These are phyloP conservation scores for Tetradesmus lagerheimii DNA, from an alignment of 139 green algal species.

Conservation along the genomic window DNA sequence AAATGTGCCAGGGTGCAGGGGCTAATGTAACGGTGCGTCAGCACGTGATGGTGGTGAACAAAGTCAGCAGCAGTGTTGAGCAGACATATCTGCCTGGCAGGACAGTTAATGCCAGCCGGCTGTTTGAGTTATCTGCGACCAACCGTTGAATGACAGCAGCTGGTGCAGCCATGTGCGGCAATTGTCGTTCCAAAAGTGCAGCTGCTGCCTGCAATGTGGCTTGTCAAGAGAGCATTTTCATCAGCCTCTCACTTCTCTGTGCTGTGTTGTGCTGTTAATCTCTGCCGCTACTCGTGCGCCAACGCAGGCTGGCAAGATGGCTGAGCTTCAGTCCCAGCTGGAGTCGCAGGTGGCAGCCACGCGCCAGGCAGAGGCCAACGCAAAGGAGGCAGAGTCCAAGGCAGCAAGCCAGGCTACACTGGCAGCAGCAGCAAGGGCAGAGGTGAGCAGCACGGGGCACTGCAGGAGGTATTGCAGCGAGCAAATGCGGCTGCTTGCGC, in stretches of 20 bases:
- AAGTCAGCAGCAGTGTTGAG: too few relatives aligned
- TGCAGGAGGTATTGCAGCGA: neutral
- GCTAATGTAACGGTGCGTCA: too few relatives aligned
- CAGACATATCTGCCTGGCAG: too few relatives aligned
- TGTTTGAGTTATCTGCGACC: too few relatives aligned
- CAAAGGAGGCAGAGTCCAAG: slow-evolving; percentile 17
- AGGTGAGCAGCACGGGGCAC: too few relatives aligned
- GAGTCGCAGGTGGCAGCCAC: neutral
- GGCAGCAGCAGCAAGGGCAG: slow-evolving; percentile 25
- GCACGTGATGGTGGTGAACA: too few relatives aligned
- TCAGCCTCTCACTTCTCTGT: neutral
- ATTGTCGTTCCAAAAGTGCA: too few relatives aligned
- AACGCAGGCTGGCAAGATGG: slow-evolving; percentile 13
- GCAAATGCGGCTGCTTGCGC: neutral
- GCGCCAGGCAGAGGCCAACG: neutral
- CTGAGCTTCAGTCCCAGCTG: slow-evolving; percentile 17
- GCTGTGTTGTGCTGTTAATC: neutral
- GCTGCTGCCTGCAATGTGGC: too few relatives aligned
- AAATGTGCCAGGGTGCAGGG: neutral
- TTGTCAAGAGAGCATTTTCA: too few relatives aligned
- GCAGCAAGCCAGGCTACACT: slow-evolving; percentile 24
- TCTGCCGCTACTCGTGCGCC: neutral
- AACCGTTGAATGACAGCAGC: too few relatives aligned
- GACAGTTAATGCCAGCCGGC: neutral
- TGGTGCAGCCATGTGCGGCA: too few relatives aligned